Evolutionary conservation across 495 filamentous ascomycete species (phyloP), one percentile per base, ranked within the genome.

Genomic region (Penicillium coprophilum): DNA sequence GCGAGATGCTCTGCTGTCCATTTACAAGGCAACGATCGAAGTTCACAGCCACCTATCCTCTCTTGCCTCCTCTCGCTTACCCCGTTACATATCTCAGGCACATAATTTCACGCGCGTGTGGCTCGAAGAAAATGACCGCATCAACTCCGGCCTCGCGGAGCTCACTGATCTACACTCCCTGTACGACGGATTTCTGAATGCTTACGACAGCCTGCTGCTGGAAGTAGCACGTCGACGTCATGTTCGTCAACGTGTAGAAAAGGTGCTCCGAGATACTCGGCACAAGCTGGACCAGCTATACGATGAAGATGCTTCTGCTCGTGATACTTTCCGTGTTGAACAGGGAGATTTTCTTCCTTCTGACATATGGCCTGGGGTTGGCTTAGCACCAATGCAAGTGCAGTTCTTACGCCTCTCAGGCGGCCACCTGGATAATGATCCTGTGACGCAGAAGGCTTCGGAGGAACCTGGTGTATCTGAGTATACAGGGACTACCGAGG

Each of bases 281-380:
- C 81, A 83, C 55, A 87, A 87, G 61, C 75, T 97, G 9, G 83
- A 92, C 48, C 85, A 84, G 64, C 77, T 97, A 21, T 82, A 88
- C 55, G 85, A 88, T 53, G 80, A 80, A 31, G 94, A 98, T 71
- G 71, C 82, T 38, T 78, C 82, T 52, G 85, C 89, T 56, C 76
- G 94, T 27, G 90, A 95, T 61, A 72, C 79, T 13, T 98, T 98
- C 72, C 82, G 85, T 27, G 75, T 84, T 7, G 90, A 96, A 56
- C 84, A 92, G 19, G 92, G 91, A 3, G 89, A 96, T 56, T 94
- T 84, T 64, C 70, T 98, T 19, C 94, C 94, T 0, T 83, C 85
- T 3, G 95, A 97, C 64, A 85, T 98, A 39, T 98, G 93, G 94
- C 86, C 86, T 0, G 89, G 87, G 6, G 74, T 90, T 27, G 77